phyloP scores from a whole-genome alignment of 169 alveolate genomes.

The Toxoplasma gondii region DNA sequence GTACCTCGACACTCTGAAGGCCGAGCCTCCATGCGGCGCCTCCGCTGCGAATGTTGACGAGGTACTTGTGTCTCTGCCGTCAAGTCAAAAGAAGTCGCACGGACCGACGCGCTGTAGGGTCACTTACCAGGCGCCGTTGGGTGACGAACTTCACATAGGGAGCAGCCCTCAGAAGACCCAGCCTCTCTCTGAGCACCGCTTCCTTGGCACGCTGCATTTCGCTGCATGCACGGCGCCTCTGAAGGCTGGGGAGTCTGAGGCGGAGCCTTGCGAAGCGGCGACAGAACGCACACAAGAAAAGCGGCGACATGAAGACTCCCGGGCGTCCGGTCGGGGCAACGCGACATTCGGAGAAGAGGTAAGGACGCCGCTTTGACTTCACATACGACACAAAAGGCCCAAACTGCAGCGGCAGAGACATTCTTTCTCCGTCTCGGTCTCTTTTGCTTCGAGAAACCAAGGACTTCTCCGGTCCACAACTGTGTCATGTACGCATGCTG shows the following conservation, averaged over 20 bases:
- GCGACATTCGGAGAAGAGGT: background rate
- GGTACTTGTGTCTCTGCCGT: background rate
- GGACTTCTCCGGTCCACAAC: no score
- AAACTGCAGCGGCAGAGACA: no score
- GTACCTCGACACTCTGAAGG: background rate
- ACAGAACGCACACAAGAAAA: background rate
- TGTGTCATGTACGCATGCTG: no score
- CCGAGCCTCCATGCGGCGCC: background rate
- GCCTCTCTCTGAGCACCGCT: conserved; percentile 1
- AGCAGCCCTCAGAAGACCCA: background rate
- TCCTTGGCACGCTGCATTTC: conserved; percentile 3
- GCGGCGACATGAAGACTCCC: background rate
- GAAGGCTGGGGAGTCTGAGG: background rate
- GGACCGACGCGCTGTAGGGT: background rate
- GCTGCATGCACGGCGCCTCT: background rate
- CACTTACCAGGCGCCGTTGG: conserved; percentile 13
- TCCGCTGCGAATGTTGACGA: background rate
- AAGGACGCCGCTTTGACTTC: no score
- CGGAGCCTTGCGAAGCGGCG: background rate
- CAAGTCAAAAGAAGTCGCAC: background rate
- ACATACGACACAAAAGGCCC: no score
- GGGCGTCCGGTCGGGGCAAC: background rate
- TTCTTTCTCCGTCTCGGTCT: no score
- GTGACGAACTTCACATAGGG: conserved; percentile 21
- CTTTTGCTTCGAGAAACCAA: no score